phyloP scores from a whole-genome alignment of 2,329 filamentous ascomycete species.

The Microdochium trichocladiopsis region DNA sequence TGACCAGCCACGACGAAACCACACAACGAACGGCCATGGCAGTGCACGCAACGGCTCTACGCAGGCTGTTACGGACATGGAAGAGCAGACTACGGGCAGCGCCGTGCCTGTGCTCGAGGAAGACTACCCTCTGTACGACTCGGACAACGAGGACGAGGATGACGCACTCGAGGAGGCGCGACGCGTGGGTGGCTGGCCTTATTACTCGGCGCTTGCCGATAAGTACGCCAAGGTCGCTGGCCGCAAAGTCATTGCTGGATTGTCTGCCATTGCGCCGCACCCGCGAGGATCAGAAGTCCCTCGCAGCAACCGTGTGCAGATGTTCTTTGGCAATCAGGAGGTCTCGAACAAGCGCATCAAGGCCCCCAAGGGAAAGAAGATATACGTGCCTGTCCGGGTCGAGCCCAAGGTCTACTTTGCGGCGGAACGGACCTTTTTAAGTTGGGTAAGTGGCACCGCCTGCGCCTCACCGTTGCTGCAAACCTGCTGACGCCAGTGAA shows the following conservation, averaged over 20 bases:
- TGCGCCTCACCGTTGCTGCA: neutral
- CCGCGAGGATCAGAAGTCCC: constrained; percentile 51
- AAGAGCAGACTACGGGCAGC: constrained; percentile 70
- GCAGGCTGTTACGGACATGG: constrained; percentile 50
- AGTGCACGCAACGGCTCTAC: constrained; percentile 10
- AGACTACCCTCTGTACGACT: constrained; percentile 86
- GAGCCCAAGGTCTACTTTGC: constrained; percentile 98
- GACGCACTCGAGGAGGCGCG: constrained; percentile 73
- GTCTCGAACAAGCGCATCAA: constrained; percentile 56
- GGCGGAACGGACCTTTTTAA: constrained; percentile 89
- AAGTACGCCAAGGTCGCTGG: constrained; percentile 35
- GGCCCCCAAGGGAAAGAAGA: constrained; percentile 78
- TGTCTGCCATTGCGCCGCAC: constrained; percentile 46
- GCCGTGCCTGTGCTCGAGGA: constrained; percentile 44
- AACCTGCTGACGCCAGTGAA: constrained; percentile 8
- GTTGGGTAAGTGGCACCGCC: constrained; percentile 60
- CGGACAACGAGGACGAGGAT: constrained; percentile 72
- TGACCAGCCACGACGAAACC: constrained; percentile 5
- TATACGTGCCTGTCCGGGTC: constrained; percentile 91
- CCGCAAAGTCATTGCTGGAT: constrained; percentile 30
- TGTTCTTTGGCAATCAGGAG: constrained; percentile 47
- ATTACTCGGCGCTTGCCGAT: constrained; percentile 55
- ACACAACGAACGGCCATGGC: constrained; percentile 8
- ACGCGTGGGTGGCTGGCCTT: constrained; percentile 68
- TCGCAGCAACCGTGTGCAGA: constrained; percentile 43